phyloP scores from a whole-genome alignment of 306 rosid species.

The Dryas drummondii region DNA sequence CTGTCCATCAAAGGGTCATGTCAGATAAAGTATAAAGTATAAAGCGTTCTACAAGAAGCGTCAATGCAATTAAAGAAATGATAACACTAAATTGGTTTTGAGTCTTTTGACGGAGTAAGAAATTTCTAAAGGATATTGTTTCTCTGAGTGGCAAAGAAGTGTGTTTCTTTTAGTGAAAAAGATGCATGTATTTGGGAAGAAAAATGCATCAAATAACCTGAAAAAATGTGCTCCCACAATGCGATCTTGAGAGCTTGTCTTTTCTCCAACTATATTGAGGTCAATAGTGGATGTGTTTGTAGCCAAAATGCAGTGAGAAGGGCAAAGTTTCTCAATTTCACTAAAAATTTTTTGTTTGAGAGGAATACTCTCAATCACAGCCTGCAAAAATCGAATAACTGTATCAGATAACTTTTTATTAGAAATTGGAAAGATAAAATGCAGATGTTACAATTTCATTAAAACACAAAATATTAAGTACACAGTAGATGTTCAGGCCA shows the following conservation, averaged over 20 bases:
- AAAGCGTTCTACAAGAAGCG: not conserved
- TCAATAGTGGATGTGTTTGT: slow-evolving; percentile 90
- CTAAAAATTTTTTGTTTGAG: slow-evolving; percentile 83
- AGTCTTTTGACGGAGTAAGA: not conserved
- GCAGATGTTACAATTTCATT: slow-evolving; percentile 9
- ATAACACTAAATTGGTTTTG: not conserved
- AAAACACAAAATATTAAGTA: slow-evolving; percentile 9
- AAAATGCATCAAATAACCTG: slow-evolving; percentile 54
- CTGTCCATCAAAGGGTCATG: slow-evolving; percentile 51
- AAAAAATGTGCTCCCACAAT: slow-evolving; percentile 95
- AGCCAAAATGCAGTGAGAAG: slow-evolving; percentile 84
- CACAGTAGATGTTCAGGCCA: slow-evolving; percentile 1
- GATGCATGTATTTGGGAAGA: slow-evolving; percentile 13
- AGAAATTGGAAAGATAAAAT: not conserved
- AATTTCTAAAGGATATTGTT: not conserved
- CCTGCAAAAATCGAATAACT: slow-evolving; percentile 52
- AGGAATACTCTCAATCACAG: slow-evolving; percentile 78
- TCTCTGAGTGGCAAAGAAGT: not conserved
- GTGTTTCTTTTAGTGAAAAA: slow-evolving; percentile 1
- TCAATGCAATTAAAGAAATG: not conserved
- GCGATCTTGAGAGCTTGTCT: slow-evolving; percentile 70
- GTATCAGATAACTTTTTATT: slow-evolving; percentile 21
- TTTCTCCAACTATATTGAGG: slow-evolving; percentile 73
- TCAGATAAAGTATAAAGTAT: slow-evolving; percentile 21
- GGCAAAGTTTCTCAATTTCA: slow-evolving; percentile 83